These are phyloP conservation scores for Candida sithepensis DNA, from an alignment of 805 yeast genomes.

Conservation along the genomic window DNA sequence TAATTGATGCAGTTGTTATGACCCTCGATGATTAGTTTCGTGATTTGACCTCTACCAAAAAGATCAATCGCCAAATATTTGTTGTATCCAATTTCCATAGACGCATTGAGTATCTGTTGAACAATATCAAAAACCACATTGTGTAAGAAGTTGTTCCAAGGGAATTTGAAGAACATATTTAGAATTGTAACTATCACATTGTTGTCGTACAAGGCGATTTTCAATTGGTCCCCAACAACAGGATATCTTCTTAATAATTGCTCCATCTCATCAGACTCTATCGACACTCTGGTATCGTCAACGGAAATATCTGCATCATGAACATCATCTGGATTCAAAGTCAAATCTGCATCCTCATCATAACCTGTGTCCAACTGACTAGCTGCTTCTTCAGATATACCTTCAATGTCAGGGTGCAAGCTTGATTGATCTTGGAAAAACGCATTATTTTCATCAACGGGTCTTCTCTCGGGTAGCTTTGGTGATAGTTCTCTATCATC, in stretches of 20 bases:
- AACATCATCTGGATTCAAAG: conserved; percentile 20
- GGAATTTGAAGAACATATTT: conserved; percentile 67
- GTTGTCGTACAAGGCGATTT: conserved; percentile 76
- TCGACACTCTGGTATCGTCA: conserved; percentile 1
- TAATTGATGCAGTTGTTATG: conserved; percentile 56
- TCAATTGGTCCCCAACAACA: conserved; percentile 77
- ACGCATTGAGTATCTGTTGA: conserved; percentile 90
- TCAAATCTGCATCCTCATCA: conserved; percentile 19
- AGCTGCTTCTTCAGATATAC: conserved; percentile 1
- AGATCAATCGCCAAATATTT: conserved; percentile 69
- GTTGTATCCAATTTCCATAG: conserved; percentile 76
- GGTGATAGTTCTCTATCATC: conserved; percentile 2
- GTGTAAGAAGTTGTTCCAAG: conserved; percentile 97
- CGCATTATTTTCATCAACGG: neutral
- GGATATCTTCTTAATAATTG: conserved; percentile 48
- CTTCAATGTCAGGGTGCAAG: neutral
- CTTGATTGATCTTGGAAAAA: neutral
- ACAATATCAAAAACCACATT: conserved; percentile 95
- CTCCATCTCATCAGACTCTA: conserved; percentile 23
- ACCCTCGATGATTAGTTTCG: conserved; percentile 55
- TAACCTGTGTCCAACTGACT: conserved; percentile 2
- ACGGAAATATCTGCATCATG: conserved; percentile 12
- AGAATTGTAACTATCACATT: conserved; percentile 65
- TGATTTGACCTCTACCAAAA: conserved; percentile 60
- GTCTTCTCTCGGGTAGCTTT: neutral